Evolutionary conservation across 1,139 yeast genomes (phyloP).

Genomic region (Yamadazyma songkhlaensis): DNA sequence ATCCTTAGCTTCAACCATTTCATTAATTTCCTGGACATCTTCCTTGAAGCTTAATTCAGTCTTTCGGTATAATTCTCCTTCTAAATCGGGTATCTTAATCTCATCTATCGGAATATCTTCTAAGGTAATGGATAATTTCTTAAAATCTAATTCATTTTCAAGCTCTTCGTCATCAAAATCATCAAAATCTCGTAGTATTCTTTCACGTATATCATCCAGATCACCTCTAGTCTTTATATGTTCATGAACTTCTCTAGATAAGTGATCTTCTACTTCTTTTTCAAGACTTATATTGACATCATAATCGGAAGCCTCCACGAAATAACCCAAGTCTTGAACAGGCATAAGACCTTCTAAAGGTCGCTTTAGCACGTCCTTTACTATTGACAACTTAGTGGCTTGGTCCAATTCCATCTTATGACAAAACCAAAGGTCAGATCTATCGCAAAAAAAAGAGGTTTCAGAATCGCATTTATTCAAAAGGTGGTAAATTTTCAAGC

Average conservation of each 20-base stretch:
- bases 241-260: constrained; percentile 1
- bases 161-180: not conserved
- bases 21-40: not conserved
- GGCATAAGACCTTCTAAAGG: constrained; percentile 8
- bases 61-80: not conserved
- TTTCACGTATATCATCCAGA: not conserved
- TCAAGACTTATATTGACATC: constrained; percentile 5
- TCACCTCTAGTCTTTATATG: not conserved
- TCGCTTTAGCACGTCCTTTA: constrained; percentile 4
- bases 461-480: constrained; percentile 8
- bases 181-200: not conserved
- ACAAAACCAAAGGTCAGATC: too few species aligned
- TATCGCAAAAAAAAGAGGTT: not conserved
- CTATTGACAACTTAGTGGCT: not conserved
- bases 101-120: constrained; percentile 1
- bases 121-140: not conserved
- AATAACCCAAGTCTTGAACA: constrained; percentile 5
- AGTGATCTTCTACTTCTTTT: constrained; percentile 1
- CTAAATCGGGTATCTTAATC: not conserved
- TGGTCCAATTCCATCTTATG: constrained; percentile 2
- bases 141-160: constrained; percentile 1
- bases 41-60: too few species aligned
- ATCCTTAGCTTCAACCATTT: too few species aligned
- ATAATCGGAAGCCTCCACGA: constrained; percentile 5
- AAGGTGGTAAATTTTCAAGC: constrained; percentile 25